Conservation (phyloP, 1,139 yeast genomes). For the Meyerozyma elateridarum region DNA sequence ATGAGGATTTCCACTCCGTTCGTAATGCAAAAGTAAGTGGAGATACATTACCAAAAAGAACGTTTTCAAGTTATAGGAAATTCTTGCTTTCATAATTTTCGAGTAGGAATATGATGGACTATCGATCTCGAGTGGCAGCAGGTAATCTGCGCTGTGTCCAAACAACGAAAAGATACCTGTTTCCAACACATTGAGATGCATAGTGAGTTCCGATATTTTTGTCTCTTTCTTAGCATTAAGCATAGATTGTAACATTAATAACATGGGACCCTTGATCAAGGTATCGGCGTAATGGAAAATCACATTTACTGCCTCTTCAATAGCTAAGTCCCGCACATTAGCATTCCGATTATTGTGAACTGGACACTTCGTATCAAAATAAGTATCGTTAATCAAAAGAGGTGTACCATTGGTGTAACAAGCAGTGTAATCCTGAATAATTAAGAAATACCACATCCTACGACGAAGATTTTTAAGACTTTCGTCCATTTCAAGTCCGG, state of each 20-base stretch:
- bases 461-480: constrained; percentile 1
- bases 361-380: constrained; percentile 5
- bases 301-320: constrained; percentile 5
- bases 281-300: background rate
- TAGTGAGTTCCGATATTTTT: constrained; percentile 1
- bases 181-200: constrained; percentile 3
- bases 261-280: constrained; percentile 3
- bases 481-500: background rate
- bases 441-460: constrained; percentile 2
- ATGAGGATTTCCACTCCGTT: constrained; percentile 20
- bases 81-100: constrained; percentile 3
- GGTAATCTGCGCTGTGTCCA: constrained; percentile 4
- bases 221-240: background rate
- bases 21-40: constrained; percentile 37
- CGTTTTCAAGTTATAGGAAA: constrained; percentile 14
- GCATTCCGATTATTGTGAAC: constrained; percentile 1
- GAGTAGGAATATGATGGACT: constrained; percentile 2
- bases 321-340: constrained; percentile 3
- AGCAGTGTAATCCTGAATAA: background rate
- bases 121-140: constrained; percentile 1
- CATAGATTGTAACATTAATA: background rate
- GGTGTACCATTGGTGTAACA: constrained; percentile 4
- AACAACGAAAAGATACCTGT: background rate
- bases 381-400: constrained; percentile 2
- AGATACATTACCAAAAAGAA: constrained; percentile 35